These are phyloP conservation scores for Sclerotinia nivalis DNA, from an alignment of 2,329 filamentous ascomycete genomes.

Conservation along the genomic window DNA sequence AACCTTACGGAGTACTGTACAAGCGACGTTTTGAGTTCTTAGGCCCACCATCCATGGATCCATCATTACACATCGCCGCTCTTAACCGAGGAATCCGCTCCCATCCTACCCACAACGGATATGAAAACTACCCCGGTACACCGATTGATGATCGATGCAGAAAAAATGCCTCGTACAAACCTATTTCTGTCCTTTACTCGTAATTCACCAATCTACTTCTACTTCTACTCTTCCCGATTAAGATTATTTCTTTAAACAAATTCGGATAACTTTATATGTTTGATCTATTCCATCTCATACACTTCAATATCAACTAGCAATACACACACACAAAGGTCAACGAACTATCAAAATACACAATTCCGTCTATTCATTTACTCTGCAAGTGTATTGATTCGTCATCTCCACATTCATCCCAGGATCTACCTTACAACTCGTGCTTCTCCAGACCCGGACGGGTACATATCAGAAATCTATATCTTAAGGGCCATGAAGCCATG, in stretches of 20 bases:
- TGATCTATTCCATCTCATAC: background rate
- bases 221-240: background rate
- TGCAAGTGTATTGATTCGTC: background rate
- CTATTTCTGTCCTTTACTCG: background rate
- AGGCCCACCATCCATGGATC: background rate
- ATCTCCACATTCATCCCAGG: slow-evolving; percentile 9
- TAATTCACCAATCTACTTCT: background rate
- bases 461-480: slow-evolving; percentile 16
- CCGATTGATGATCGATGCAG: background rate
- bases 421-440: background rate
- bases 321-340: background rate
- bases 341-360: background rate
- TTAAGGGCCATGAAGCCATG: slow-evolving; percentile 4
- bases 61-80: slow-evolving; percentile 3
- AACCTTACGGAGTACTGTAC: background rate
- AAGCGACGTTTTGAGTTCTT: background rate
- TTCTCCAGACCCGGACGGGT: slow-evolving; percentile 24
- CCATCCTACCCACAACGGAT: background rate
- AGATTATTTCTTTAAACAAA: background rate
- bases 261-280: background rate
- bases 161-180: slow-evolving; percentile 3
- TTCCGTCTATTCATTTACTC: background rate
- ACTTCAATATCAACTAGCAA: background rate
- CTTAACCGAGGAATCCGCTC: background rate
- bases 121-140: background rate